A percentile compares a stretch with the other conserved stretches of the same genome.
Conservation (phyloP, 345 rosid genomes). For the Pistacia integerrima region DNA sequence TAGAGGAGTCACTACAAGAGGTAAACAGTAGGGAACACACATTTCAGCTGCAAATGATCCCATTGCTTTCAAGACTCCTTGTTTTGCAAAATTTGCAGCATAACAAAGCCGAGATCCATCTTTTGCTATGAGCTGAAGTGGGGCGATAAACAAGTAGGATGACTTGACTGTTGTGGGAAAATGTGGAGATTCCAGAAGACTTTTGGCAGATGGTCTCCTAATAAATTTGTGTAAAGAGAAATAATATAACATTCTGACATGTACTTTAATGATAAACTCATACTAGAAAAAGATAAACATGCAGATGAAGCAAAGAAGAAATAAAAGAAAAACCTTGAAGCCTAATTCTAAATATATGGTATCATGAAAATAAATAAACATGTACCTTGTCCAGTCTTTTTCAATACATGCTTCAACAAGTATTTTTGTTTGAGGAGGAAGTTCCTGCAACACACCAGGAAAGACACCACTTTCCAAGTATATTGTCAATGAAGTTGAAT, state of each 20-base stretch:
- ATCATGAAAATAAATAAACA: background rate
- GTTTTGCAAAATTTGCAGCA: constrained; percentile 83
- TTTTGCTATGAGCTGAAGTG: constrained; percentile 76
- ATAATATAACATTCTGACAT: constrained; percentile 17
- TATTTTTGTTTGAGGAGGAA: constrained; percentile 69
- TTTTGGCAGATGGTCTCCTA: constrained; percentile 87
- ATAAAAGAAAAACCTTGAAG: constrained; percentile 12
- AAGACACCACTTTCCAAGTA: constrained; percentile 52
- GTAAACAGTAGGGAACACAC: constrained; percentile 74
- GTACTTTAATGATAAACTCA: constrained; percentile 2
- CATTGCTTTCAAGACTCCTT: constrained; percentile 84
- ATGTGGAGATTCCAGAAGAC: constrained; percentile 82
- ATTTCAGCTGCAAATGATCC: constrained; percentile 85
- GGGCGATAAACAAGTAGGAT: constrained; percentile 78
- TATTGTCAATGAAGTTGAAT: constrained; percentile 58
- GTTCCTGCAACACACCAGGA: constrained; percentile 65
- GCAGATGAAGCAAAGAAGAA: constrained; percentile 3
- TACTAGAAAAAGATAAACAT: background rate
- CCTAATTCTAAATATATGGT: constrained; percentile 9
- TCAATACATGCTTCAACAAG: constrained; percentile 79
- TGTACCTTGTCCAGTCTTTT: constrained; percentile 69
- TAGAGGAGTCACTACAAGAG: constrained; percentile 56
- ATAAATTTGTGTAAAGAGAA: constrained; percentile 29
- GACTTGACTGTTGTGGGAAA: constrained; percentile 81
- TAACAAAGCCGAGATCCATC: constrained; percentile 67